Base-by-base conservation (phyloP, 1,284 basidiomycete genomes). In the Pseudozyma flocculosa region DNA sequence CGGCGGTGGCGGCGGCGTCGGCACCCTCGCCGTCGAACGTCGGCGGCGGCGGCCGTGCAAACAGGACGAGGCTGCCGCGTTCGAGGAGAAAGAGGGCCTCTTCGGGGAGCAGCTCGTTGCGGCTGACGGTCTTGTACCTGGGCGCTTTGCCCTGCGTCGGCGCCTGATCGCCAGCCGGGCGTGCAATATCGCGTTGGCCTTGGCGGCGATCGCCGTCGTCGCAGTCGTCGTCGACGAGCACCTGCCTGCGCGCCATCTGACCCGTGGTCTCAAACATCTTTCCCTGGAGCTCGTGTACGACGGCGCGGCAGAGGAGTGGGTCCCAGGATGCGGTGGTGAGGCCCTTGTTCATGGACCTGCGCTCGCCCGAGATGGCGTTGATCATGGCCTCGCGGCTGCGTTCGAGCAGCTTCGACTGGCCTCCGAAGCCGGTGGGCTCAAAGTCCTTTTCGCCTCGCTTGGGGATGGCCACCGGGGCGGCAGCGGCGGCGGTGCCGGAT, bases 41-140 rank as follows among this genome's bases (percentile, higher is more conserved):
- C 26, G 26, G 11, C 7, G 26, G 26, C 5, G 26, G 26, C 7
- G 26, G 26, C 11, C 26, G 26, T 5, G 26, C 26, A 29, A 54
- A 51, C 47, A 60, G 44, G 48, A 60, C 51, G 23, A 56, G 32
- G 29, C 23, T 69, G 5, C 54, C 58, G 4, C 83, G 80, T 78
- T 97, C 94, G 41, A 93, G 83, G 26, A 97, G 83, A 80, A 95
- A 97, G 9, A 97, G 82, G 0, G 90, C 85, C 80, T 97, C 94
- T 80, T 98, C 94, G 0, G 94, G 94, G 2, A 96, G 82, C 0
- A 98, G 82, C 70, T 95, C 91, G n/a, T 79, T 70, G 17, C 40
- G 61, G 40, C 14, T 73, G 59, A 38, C 29, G 7, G 24, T 18
- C 11, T 19, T 36, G 37, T 40, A 26, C 22, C 19, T 24, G 18